Evolutionary conservation across 352 stramenopile species (phyloP), one percentile per base, ranked within the genome.

Genomic region (Phytophthora idaei): DNA sequence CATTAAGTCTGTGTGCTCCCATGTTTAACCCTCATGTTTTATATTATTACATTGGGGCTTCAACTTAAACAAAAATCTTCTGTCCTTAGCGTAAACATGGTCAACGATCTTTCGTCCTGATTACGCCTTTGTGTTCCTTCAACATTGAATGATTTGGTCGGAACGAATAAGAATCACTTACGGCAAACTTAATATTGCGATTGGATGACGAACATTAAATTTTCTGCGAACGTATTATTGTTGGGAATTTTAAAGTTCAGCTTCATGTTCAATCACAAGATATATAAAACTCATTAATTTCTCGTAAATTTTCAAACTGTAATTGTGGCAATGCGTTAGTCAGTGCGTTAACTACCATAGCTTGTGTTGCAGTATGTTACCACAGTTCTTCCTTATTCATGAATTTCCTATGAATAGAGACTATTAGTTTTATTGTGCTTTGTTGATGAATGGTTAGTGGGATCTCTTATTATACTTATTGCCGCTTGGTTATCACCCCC

Each of bases 401-500:
- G 29, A 12, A n/a, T 42, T n/a, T 42, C 48, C 12, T 8, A 2
- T 59, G 55, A 6, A 37, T 52, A 37, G 11, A 52, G 15, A 21
- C 21, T 28, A 10, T 25, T 52, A n/a, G 32, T 52, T 17, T 52
- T 25, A 21, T 37, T 52, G 10, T 52, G 46, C 12, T 36, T 52
- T 52, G 46, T 37, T 11, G 10, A 52, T 3, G 27, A 52, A 8
- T 52, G 11, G 28, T 14, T 52, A 2, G 25, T n/a, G 5, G 46
- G 46, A 37, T 37, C 27, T 14, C 21, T 52, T 25, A 37, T 37
- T 21, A 52, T 52, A 25, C 46, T 52, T 15, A 52, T 52, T 36
- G 46, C 46, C 11, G 27, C 46, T 21, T 28, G n/a, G 32, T 37
- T 52, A 52, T 52, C 46, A 21, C 17, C 46, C 46, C 46, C 46